Evolutionary conservation across 2,329 filamentous ascomycete genomes (phyloP).

Genomic region (Microcera coccophila): DNA sequence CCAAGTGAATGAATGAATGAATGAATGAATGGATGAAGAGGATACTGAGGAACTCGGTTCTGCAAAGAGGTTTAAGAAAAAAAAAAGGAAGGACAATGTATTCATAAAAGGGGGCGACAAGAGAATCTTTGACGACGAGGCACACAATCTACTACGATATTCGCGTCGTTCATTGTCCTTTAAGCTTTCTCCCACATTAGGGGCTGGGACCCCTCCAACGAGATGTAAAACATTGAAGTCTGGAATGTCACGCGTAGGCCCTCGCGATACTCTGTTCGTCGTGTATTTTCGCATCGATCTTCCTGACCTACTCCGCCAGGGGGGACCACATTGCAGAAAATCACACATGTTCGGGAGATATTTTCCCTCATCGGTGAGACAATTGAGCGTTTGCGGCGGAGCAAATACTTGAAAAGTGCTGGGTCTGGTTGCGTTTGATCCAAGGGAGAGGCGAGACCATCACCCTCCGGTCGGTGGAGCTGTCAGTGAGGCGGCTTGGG

Average conservation of each 20-base stretch:
- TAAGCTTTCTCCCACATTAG: conserved; percentile 6
- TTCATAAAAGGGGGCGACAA: neutral
- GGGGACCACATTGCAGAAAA: too few species aligned
- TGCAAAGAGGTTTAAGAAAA: too few species aligned
- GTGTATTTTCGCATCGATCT: neutral
- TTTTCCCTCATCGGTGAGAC: neutral
- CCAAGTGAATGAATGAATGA: too few species aligned
- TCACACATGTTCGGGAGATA: too few species aligned
- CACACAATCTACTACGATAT: conserved; percentile 8
- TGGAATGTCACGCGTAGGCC: conserved; percentile 11
- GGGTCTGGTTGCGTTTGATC: too few species aligned
- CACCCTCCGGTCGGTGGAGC: neutral
- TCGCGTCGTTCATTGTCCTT: conserved; percentile 2
- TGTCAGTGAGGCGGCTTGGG: too few species aligned
- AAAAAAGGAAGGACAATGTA: conserved; percentile 2
- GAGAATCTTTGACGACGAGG: neutral
- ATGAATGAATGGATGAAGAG: too few species aligned
- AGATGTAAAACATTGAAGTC: conserved; percentile 7
- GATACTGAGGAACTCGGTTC: too few species aligned
- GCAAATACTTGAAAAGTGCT: too few species aligned
- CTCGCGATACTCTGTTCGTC: neutral
- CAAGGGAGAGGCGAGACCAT: neutral
- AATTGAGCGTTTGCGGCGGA: neutral
- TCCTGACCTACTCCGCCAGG: neutral
- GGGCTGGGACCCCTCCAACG: conserved; percentile 5